These are phyloP conservation scores for Colletotrichum noveboracense DNA, from an alignment of 2,329 filamentous ascomycete genomes.

Conservation along the genomic window DNA sequence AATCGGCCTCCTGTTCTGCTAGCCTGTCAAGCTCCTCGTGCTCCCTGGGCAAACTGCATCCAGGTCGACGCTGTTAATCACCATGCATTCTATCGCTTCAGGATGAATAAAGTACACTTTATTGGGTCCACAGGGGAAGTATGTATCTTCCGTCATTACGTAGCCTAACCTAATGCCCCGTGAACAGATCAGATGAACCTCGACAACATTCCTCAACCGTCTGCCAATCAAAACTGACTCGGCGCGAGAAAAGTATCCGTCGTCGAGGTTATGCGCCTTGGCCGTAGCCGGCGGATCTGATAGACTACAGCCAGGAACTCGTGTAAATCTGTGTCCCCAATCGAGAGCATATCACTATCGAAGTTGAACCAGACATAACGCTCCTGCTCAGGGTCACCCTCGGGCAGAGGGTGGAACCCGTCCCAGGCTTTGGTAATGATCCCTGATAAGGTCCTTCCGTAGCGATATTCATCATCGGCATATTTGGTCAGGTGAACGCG, in stretches of 20 bases:
- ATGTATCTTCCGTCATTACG: background rate
- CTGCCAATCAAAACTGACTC: background rate
- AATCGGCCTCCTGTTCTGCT: background rate
- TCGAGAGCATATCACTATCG: background rate
- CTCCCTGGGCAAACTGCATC: background rate
- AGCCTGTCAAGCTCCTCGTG: background rate
- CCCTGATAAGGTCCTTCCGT: background rate
- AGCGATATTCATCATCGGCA: background rate
- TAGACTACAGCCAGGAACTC: background rate
- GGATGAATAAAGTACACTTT: background rate
- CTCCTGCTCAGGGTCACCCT: background rate
- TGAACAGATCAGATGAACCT: background rate
- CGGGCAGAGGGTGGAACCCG: background rate
- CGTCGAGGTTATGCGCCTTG: background rate
- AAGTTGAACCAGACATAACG: conserved; percentile 8
- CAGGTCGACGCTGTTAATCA: background rate
- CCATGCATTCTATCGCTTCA: background rate
- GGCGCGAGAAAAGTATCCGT: background rate
- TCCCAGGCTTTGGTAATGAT: background rate
- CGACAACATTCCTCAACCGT: background rate
- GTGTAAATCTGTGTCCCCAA: background rate
- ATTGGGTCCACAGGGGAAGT: background rate
- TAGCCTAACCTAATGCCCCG: background rate
- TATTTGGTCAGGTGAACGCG: background rate
- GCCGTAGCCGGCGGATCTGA: background rate